Conservation (phyloP, 2,329 filamentous ascomycete genomes). For the Neophaeococcomyces aloes region DNA sequence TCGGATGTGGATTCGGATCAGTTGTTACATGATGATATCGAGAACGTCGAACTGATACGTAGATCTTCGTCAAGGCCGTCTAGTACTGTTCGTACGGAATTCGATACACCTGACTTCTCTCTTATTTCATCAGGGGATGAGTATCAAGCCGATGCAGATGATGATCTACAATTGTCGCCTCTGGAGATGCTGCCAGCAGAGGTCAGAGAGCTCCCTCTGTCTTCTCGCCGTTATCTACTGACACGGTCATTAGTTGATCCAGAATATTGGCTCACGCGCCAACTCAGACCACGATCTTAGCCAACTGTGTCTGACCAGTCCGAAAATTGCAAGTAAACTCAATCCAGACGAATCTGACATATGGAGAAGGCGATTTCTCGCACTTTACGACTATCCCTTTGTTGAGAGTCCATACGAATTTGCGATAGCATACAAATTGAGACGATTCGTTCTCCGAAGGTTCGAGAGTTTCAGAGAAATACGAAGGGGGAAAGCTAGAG, state of each 20-base stretch:
- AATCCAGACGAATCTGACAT: slow-evolving; percentile 24
- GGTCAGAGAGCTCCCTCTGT: slow-evolving; percentile 4
- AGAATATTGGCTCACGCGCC: slow-evolving; percentile 13
- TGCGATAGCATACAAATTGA: slow-evolving; percentile 27
- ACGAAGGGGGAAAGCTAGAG: slow-evolving; percentile 23
- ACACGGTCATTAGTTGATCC: slow-evolving; percentile 11
- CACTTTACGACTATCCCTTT: slow-evolving; percentile 26
- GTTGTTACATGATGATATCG: background rate
- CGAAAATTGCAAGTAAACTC: slow-evolving; percentile 20
- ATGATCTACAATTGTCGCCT: background rate
- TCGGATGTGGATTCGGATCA: too few species aligned
- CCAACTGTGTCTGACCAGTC: slow-evolving; percentile 24
- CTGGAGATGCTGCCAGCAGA: slow-evolving; percentile 14
- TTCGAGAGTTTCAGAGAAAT: slow-evolving; percentile 23
- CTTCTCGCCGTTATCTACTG: background rate
- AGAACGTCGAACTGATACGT: background rate
- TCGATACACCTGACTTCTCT: too few species aligned
- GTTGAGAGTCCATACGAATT: slow-evolving; percentile 21
- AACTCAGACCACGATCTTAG: slow-evolving; percentile 25
- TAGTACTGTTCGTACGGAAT: too few species aligned
- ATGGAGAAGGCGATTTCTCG: slow-evolving; percentile 28
- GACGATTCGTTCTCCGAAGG: slow-evolving; percentile 26
- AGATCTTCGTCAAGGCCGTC: background rate
- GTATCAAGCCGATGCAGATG: too few species aligned
- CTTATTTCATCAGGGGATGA: too few species aligned